These are phyloP conservation scores for Quercus ilex DNA, from an alignment of 306 rosid species.

Conservation along the genomic window DNA sequence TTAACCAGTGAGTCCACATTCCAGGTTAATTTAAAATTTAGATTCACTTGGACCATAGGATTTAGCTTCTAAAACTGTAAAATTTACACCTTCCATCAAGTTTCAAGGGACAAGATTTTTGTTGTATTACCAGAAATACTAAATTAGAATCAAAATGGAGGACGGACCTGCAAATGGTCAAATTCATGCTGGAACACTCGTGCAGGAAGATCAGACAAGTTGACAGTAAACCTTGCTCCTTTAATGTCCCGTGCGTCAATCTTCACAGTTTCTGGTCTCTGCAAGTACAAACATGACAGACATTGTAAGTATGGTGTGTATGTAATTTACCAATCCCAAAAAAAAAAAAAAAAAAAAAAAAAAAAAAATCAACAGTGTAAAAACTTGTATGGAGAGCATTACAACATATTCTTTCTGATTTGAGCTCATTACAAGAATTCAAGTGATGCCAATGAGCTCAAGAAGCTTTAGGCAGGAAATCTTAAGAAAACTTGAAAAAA, in stretches of 20 bases:
- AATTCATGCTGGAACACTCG: conserved; percentile 94
- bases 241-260: conserved; percentile 68
- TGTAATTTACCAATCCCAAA: no score
- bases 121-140: background rate
- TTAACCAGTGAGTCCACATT: background rate
- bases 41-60: background rate
- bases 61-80: conserved; percentile 1
- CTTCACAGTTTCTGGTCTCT: conserved; percentile 92
- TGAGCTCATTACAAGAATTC: conserved; percentile 8
- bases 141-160: conserved; percentile 12
- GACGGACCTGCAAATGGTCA: conserved; percentile 79
- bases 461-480: background rate
- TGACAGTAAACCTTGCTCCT: conserved; percentile 62
- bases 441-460: background rate
- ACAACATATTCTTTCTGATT: background rate
- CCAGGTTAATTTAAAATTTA: background rate
- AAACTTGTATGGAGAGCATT: background rate
- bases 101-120: background rate
- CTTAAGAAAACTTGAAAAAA: background rate
- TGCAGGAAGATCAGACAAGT: conserved; percentile 78
- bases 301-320: background rate
- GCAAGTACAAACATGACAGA: conserved; percentile 20
- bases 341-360: no score
- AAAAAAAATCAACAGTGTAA: background rate
- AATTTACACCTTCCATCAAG: background rate